These are phyloP conservation scores for Claviceps purpurea DNA, from an alignment of 2,329 filamentous ascomycete genomes.

Conservation along the genomic window DNA sequence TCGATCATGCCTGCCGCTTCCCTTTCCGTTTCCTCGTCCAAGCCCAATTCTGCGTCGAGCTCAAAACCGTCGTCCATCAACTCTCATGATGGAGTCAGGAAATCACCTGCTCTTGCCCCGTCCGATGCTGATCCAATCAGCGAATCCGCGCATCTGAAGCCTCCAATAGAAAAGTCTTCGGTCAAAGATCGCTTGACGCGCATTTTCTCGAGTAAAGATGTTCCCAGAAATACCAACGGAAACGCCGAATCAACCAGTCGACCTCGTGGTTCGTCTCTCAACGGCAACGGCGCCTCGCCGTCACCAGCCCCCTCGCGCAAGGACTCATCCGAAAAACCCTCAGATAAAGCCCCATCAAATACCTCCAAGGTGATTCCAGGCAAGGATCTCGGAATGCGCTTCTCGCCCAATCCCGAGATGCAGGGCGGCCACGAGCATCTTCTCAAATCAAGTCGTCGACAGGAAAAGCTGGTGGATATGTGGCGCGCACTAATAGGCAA, in stretches of 20 bases:
- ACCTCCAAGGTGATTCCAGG: constrained; percentile 16
- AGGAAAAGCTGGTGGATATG: constrained; percentile 91
- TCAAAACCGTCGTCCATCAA: constrained; percentile 6
- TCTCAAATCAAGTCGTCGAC: constrained; percentile 76
- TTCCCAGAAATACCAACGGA: constrained; percentile 20
- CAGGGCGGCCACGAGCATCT: constrained; percentile 73
- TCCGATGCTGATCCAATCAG: constrained; percentile 23
- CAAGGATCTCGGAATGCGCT: constrained; percentile 34
- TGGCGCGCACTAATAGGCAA: constrained; percentile 76
- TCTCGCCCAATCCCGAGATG: constrained; percentile 33
- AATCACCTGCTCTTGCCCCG: constrained; percentile 26
- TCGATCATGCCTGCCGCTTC: constrained; percentile 5
- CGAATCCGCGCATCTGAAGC: constrained; percentile 17
- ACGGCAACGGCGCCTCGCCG: constrained; percentile 19
- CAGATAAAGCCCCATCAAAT: constrained; percentile 14
- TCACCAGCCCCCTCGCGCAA: constrained; percentile 30
- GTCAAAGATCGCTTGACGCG: constrained; percentile 52
- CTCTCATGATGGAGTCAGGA: constrained; percentile 30
- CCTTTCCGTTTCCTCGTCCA: constrained; percentile 1
- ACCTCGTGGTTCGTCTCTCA: constrained; percentile 21
- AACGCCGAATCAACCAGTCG: constrained; percentile 21
- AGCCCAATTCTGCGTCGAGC: constrained; percentile 5
- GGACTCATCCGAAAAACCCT: constrained; percentile 22
- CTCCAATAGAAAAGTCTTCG: constrained; percentile 38
- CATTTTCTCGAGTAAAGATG: constrained; percentile 51